A percentile compares a stretch with the other conserved stretches of the same genome.
phyloP scores from a whole-genome alignment of 129 eudicot species.

The Flaveria sonorensis region DNA sequence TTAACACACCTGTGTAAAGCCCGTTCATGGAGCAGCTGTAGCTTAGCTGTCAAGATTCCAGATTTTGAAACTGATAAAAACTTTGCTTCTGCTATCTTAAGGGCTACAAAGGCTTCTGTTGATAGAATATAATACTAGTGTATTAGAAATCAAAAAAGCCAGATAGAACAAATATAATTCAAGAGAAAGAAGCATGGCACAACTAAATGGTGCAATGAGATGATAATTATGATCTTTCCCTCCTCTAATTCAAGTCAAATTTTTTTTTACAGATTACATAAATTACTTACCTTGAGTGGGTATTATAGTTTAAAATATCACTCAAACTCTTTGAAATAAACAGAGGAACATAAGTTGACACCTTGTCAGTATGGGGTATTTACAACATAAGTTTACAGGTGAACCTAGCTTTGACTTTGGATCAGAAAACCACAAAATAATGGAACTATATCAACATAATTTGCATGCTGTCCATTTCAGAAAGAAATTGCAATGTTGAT shows the following conservation, averaged over 20 bases:
- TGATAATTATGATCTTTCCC: neutral
- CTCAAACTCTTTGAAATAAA: too few species aligned
- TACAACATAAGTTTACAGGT: too few species aligned
- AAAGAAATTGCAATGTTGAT: too few species aligned
- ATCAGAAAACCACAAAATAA: neutral
- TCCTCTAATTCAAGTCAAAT: neutral
- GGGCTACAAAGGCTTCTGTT: slow-evolving; percentile 88
- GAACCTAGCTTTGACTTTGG: neutral
- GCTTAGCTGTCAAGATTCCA: slow-evolving; percentile 67
- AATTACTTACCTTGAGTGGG: too few species aligned
- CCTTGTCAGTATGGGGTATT: too few species aligned
- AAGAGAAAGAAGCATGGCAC: slow-evolving; percentile 5
- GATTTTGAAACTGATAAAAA: slow-evolving; percentile 77
- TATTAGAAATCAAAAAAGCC: slow-evolving; percentile 13
- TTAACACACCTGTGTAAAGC: slow-evolving; percentile 76
- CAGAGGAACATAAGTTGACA: too few species aligned
- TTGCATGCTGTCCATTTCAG: too few species aligned
- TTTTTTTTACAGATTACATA: neutral
- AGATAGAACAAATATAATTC: neutral
- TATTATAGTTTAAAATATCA: too few species aligned
- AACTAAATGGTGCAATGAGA: neutral
- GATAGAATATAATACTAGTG: slow-evolving; percentile 7
- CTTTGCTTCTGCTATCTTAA: slow-evolving; percentile 78
- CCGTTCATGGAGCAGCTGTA: slow-evolving; percentile 88
- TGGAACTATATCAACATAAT: neutral